Conservation (phyloP, 306 rosid genomes). For the Myrica gale region DNA sequence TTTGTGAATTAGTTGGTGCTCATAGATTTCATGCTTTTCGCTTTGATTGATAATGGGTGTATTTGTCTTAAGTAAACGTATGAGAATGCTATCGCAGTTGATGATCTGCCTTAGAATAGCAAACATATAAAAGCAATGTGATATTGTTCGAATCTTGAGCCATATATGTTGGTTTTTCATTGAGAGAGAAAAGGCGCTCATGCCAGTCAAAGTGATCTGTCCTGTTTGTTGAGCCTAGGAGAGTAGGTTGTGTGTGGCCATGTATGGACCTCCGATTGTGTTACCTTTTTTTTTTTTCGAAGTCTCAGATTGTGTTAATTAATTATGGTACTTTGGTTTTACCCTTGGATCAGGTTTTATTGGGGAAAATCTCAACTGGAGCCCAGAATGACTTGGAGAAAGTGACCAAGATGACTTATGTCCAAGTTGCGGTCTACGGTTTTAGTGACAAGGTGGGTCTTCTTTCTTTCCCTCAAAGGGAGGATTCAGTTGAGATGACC, state of each 20-base stretch:
- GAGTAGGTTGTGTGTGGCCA: background rate
- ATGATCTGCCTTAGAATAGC: background rate
- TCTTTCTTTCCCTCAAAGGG: conserved; percentile 43
- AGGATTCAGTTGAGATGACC: conserved; percentile 29
- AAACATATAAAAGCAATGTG: background rate
- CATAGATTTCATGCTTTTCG: background rate
- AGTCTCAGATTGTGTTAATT: background rate
- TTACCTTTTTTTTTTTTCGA: too few relatives aligned
- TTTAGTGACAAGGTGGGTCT: conserved; percentile 46
- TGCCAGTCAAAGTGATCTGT: background rate
- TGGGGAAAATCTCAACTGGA: conserved; percentile 48
- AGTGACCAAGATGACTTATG: conserved; percentile 50
- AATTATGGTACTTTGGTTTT: background rate
- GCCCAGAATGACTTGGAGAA: conserved; percentile 48
- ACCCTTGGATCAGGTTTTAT: conserved; percentile 27
- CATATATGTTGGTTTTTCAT: background rate
- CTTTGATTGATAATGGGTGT: background rate
- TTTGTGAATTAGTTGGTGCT: background rate
- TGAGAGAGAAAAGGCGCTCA: background rate
- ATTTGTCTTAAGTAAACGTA: background rate
- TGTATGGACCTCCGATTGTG: background rate
- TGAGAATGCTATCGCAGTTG: too few relatives aligned
- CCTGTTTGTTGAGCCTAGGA: background rate
- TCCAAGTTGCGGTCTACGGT: conserved; percentile 42
- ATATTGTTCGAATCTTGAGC: background rate